A percentile compares a stretch with the other conserved stretches of the same genome.
Conservation (phyloP, 2,329 filamentous ascomycete genomes). For the Thielaviopsis ethacetica region DNA sequence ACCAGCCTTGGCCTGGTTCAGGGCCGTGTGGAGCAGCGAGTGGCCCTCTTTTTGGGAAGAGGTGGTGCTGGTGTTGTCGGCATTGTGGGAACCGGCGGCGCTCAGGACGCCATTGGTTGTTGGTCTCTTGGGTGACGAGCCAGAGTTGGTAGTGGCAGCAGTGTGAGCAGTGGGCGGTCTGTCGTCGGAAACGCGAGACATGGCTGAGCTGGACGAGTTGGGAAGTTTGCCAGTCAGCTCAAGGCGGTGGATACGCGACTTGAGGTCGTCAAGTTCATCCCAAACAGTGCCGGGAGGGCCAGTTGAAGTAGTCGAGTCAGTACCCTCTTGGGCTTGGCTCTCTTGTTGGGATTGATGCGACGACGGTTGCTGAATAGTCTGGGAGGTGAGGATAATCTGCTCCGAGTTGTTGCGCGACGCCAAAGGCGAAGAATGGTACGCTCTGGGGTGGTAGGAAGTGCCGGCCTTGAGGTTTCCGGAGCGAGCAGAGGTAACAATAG, state of each 20-base stretch:
- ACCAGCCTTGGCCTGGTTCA: constrained; percentile 59
- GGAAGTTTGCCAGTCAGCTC: constrained; percentile 82
- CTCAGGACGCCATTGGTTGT: constrained; percentile 24
- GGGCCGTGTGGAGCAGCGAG: constrained; percentile 62
- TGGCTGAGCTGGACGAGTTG: constrained; percentile 63
- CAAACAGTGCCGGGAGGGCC: constrained; percentile 86
- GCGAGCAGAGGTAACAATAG: constrained; percentile 23
- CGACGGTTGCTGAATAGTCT: constrained; percentile 17
- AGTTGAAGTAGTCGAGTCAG: constrained; percentile 76
- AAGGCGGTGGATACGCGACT: constrained; percentile 78
- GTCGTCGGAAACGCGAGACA: constrained; percentile 59
- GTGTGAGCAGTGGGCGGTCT: constrained; percentile 83
- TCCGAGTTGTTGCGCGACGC: constrained; percentile 24
- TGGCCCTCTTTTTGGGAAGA: constrained; percentile 43
- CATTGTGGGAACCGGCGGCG: constrained; percentile 27
- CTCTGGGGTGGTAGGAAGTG: constrained; percentile 24
- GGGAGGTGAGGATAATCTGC: constrained; percentile 15
- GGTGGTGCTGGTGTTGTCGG: constrained; percentile 26
- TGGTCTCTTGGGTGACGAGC: constrained; percentile 62
- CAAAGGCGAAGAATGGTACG: constrained; percentile 45
- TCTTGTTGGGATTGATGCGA: constrained; percentile 14
- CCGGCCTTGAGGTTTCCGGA: constrained; percentile 27
- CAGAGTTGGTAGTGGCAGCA: constrained; percentile 72
- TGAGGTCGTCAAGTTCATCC: constrained; percentile 93
- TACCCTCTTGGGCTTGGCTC: constrained; percentile 41